These are phyloP conservation scores for Albugo candida DNA, from an alignment of 352 stramenopile species.

Conservation along the genomic window DNA sequence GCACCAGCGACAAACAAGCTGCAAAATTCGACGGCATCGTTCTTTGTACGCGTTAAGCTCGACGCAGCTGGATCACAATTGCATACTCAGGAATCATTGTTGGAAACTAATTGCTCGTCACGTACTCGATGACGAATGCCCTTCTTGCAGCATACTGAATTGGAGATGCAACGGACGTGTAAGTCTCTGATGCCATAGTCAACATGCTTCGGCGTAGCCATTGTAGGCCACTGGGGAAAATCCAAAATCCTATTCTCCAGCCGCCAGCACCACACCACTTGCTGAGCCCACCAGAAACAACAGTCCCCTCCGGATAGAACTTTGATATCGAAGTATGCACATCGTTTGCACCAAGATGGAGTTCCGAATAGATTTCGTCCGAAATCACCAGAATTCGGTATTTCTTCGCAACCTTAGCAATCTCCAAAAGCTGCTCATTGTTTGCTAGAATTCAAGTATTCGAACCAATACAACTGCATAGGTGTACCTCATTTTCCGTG, in stretches of 20 bases:
- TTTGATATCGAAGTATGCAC: slow-evolving; percentile 66
- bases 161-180: slow-evolving; percentile 67
- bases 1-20: slow-evolving; percentile 68
- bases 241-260: slow-evolving; percentile 78
- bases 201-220: slow-evolving; percentile 78
- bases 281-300: slow-evolving; percentile 69
- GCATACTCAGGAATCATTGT: slow-evolving; percentile 6
- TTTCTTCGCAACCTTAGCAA: slow-evolving; percentile 57
- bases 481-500: slow-evolving; percentile 39
- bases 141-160: slow-evolving; percentile 69
- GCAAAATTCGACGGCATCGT: slow-evolving; percentile 62
- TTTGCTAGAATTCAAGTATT: not conserved
- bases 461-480: not conserved
- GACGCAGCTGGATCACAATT: slow-evolving; percentile 27
- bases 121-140: slow-evolving; percentile 59
- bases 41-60: slow-evolving; percentile 62
- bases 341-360: slow-evolving; percentile 30
- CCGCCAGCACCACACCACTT: slow-evolving; percentile 78
- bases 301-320: slow-evolving; percentile 74
- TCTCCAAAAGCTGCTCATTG: slow-evolving; percentile 19
- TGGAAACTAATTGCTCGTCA: slow-evolving; percentile 2
- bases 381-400: slow-evolving; percentile 79
- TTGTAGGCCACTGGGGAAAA: slow-evolving; percentile 52
- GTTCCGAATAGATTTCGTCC: slow-evolving; percentile 78
- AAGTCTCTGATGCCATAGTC: slow-evolving; percentile 78